These are phyloP conservation scores for Sarocladium oryzae DNA, from an alignment of 2,329 filamentous ascomycete species.

Conservation along the genomic window DNA sequence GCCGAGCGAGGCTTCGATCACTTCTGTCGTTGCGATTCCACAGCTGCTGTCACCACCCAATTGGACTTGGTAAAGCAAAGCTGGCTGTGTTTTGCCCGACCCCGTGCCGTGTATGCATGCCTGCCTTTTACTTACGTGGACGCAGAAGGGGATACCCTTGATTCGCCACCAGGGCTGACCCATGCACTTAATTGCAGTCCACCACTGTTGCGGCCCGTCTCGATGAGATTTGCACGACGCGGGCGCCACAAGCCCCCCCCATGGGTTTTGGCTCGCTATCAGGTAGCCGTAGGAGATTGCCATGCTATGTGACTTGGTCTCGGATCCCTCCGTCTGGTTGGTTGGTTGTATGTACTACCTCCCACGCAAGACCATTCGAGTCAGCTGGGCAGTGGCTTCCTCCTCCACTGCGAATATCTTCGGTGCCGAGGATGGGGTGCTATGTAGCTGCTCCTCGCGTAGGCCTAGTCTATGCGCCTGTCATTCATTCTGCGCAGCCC, in stretches of 20 bases:
- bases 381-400: not conserved
- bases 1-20: not conserved
- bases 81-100: too few relatives aligned
- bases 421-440: not conserved
- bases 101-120: not conserved
- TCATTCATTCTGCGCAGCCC: not conserved
- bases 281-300: not conserved
- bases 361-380: too few relatives aligned
- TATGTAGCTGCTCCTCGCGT: too few relatives aligned
- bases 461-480: not conserved
- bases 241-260: not conserved
- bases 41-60: not conserved
- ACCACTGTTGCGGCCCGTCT: conserved; percentile 4
- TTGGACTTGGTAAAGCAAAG: too few relatives aligned
- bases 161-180: conserved; percentile 2
- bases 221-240: not conserved
- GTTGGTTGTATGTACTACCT: too few relatives aligned
- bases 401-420: not conserved
- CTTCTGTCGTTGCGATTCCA: not conserved
- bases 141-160: not conserved
- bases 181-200: too few relatives aligned
- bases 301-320: not conserved
- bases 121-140: too few relatives aligned
- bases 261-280: not conserved
- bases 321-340: not conserved